phyloP scores from a whole-genome alignment of 805 yeast species.

The Pachysolen tannophilus region DNA sequence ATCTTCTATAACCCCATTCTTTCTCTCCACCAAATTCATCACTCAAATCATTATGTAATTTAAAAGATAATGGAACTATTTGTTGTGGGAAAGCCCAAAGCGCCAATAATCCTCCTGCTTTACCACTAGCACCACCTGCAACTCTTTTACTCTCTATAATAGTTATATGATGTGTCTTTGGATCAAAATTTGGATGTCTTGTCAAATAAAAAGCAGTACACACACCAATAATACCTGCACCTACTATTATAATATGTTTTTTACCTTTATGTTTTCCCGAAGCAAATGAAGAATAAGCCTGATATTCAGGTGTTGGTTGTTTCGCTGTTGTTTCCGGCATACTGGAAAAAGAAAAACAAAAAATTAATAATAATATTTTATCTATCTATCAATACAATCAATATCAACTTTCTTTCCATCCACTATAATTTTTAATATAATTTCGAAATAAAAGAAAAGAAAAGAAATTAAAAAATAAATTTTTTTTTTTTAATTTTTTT shows the following conservation, averaged over 20 bases:
- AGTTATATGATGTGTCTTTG: slow-evolving; percentile 69
- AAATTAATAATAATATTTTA: too few species aligned
- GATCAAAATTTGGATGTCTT: slow-evolving; percentile 72
- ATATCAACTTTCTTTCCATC: too few species aligned
- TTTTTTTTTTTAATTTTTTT: too few species aligned
- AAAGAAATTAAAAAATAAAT: too few species aligned
- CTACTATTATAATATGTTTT: slow-evolving; percentile 75
- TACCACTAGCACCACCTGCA: slow-evolving; percentile 97
- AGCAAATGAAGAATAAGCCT: slow-evolving; percentile 29
- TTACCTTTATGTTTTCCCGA: slow-evolving; percentile 49
- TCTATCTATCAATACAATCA: too few species aligned
- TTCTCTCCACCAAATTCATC: slow-evolving; percentile 72
- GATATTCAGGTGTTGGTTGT: too few species aligned
- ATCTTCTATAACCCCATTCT: slow-evolving; percentile 89
- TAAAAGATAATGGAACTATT: slow-evolving; percentile 81
- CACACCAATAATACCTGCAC: slow-evolving; percentile 95
- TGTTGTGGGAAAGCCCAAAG: slow-evolving; percentile 97
- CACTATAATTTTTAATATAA: too few species aligned
- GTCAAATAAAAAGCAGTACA: slow-evolving; percentile 89
- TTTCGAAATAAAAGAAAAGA: too few species aligned
- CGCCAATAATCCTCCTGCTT: slow-evolving; percentile 93
- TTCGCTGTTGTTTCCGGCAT: too few species aligned
- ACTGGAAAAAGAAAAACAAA: too few species aligned
- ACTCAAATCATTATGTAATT: slow-evolving; percentile 76
- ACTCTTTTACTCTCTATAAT: slow-evolving; percentile 83